Conservation (phyloP, 1,284 basidiomycete species). For the Apiotrichum sp. region DNA sequence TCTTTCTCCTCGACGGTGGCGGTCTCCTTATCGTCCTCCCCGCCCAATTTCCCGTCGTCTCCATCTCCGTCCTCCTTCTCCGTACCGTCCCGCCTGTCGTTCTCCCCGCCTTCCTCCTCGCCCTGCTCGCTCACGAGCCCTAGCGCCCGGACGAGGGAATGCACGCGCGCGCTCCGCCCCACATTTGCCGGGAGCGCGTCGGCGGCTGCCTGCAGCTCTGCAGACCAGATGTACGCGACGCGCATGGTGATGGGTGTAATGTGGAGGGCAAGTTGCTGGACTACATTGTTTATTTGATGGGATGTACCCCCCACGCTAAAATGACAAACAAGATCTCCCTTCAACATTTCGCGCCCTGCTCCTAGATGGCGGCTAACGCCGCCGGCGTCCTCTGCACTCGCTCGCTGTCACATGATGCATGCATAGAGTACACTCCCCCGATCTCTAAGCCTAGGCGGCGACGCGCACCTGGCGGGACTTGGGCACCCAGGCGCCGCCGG, state of each 20-base stretch:
- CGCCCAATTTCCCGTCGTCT: too few relatives aligned
- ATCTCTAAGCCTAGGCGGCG: conserved; percentile 17
- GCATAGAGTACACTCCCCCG: conserved; percentile 1
- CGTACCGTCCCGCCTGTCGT: too few relatives aligned
- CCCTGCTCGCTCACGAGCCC: conserved; percentile 50
- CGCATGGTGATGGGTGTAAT: background rate
- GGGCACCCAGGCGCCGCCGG: conserved; percentile 20
- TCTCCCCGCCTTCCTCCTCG: background rate
- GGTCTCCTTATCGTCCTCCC: too few relatives aligned
- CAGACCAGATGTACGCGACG: conserved; percentile 36
- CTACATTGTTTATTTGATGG: too few relatives aligned
- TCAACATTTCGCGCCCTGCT: too few relatives aligned
- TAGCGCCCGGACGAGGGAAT: conserved; percentile 60
- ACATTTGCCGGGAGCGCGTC: conserved; percentile 69
- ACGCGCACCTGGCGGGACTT: conserved; percentile 26
- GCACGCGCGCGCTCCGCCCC: conserved; percentile 72
- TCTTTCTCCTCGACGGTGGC: background rate
- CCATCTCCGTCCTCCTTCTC: too few relatives aligned
- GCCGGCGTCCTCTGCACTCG: too few relatives aligned
- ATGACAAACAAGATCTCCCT: too few relatives aligned
- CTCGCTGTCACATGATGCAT: background rate
- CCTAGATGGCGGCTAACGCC: too few relatives aligned
- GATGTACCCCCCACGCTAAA: too few relatives aligned
- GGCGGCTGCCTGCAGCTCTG: conserved; percentile 26
- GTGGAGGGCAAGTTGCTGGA: too few relatives aligned